Conservation (phyloP, 768 basidiomycete species). For the Rhodotorula paludigena region DNA sequence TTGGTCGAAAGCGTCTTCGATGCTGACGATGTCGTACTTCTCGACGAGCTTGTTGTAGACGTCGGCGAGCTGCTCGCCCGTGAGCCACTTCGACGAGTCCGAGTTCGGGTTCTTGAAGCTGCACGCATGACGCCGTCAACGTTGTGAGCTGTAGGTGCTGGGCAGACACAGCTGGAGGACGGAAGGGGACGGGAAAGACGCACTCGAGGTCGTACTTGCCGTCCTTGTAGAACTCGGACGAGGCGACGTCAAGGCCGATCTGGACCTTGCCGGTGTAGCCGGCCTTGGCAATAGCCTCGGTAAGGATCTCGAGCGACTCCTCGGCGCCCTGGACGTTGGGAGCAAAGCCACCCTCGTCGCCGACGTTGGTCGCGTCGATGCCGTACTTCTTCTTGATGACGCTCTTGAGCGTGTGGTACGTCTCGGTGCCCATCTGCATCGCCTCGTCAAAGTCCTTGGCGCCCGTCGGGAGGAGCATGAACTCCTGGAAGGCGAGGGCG, state of each 20-base stretch:
- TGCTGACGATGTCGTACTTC: conserved; percentile 86
- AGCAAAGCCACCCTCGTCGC: conserved; percentile 99
- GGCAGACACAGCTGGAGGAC: background rate
- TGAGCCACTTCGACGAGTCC: conserved; percentile 92
- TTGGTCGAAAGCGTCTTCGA: conserved; percentile 99
- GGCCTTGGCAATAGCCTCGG: conserved; percentile 94
- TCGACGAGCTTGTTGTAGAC: conserved; percentile 78
- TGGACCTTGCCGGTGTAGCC: conserved; percentile 98
- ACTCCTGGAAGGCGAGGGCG: conserved; percentile 99
- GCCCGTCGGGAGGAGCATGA: conserved; percentile 97
- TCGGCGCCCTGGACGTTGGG: conserved; percentile 97
- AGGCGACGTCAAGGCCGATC: conserved; percentile 88
- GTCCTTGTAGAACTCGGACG: conserved; percentile 99
- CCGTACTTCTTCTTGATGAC: conserved; percentile 99
- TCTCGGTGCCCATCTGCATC: conserved; percentile 97
- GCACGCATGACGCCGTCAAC: conserved; percentile 6
- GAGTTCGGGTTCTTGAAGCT: conserved; percentile 98
- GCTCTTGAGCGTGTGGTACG: conserved; percentile 70
- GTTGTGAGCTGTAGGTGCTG: too few relatives aligned
- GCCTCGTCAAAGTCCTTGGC: conserved; percentile 89
- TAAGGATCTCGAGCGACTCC: conserved; percentile 88
- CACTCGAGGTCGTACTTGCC: conserved; percentile 93
- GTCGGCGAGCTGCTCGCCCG: conserved; percentile 85
- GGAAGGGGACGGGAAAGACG: conserved; percentile 7
- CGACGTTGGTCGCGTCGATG: conserved; percentile 98